phyloP scores from a whole-genome alignment of 2,329 filamentous ascomycete species.

The Colletotrichum cereale region DNA sequence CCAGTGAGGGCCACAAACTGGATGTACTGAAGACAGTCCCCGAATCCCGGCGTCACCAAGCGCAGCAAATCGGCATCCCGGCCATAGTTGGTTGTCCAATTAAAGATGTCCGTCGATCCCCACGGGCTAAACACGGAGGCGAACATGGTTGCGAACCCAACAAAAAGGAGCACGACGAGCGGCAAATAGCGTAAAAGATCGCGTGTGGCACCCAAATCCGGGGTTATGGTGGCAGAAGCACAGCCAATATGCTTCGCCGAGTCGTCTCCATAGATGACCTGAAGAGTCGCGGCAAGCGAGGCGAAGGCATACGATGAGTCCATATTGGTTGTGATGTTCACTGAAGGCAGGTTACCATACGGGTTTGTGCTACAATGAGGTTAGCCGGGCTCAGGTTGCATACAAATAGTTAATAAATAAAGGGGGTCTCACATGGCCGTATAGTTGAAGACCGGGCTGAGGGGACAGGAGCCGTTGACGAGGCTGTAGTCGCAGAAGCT shows the following conservation, averaged over 20 bases:
- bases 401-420: no score
- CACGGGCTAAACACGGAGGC: constrained; percentile 93
- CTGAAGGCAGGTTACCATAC: constrained; percentile 71
- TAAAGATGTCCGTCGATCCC: constrained; percentile 90
- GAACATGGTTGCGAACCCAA: constrained; percentile 84
- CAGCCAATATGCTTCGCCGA: constrained; percentile 78
- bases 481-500: constrained; percentile 76
- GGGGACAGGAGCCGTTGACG: constrained; percentile 76
- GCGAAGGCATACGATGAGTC: constrained; percentile 87
- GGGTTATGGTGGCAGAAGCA: constrained; percentile 85
- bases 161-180: constrained; percentile 80
- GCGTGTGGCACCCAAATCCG: constrained; percentile 80
- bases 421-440: constrained; percentile 52
- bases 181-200: constrained; percentile 82
- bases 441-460: constrained; percentile 77
- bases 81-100: constrained; percentile 98
- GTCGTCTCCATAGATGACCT: constrained; percentile 80
- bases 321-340: constrained; percentile 81
- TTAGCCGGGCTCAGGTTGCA: constrained; percentile 14
- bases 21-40: constrained; percentile 96
- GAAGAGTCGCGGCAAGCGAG: constrained; percentile 80
- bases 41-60: constrained; percentile 94
- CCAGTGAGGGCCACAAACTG: constrained; percentile 92
- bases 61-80: constrained; percentile 92
- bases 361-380: neutral